A percentile compares a stretch with the other conserved stretches of the same genome.
Conservation (phyloP, 2,329 filamentous ascomycete species). For the Geosmithia morbida region DNA sequence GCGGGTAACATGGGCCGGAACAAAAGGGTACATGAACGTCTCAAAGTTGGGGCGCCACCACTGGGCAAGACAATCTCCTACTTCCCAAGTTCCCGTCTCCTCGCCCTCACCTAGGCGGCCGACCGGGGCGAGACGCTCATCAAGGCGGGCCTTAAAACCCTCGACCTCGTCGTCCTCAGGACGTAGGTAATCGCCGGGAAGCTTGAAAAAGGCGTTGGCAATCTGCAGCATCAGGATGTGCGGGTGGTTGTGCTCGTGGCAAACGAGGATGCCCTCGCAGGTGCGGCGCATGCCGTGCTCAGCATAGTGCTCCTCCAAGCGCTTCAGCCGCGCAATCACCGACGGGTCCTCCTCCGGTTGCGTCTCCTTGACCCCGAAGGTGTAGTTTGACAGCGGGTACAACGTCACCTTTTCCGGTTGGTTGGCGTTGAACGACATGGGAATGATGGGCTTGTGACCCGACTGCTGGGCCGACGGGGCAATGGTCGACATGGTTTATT, state of each 20-base stretch:
- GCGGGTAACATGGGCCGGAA: conserved; percentile 86
- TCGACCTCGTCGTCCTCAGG: conserved; percentile 82
- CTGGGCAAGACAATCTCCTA: conserved; percentile 88
- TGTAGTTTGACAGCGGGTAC: conserved; percentile 95
- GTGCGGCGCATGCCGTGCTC: conserved; percentile 92
- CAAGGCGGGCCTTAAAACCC: conserved; percentile 87
- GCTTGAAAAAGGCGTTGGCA: conserved; percentile 97
- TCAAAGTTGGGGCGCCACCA: conserved; percentile 99
- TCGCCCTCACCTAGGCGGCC: conserved; percentile 74
- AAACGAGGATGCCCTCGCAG: conserved; percentile 92
- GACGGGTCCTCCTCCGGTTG: conserved; percentile 97
- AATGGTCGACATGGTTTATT: conserved; percentile 63
- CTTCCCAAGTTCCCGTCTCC: conserved; percentile 76
- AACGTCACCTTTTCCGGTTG: conserved; percentile 83
- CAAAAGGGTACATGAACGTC: conserved; percentile 99
- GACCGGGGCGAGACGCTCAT: conserved; percentile 88
- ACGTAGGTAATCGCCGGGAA: conserved; percentile 88
- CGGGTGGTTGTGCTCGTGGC: conserved; percentile 97
- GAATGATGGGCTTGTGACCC: conserved; percentile 62
- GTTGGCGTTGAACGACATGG: conserved; percentile 73
- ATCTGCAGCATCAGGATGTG: conserved; percentile 99
- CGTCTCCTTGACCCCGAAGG: conserved; percentile 95
- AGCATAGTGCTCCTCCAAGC: conserved; percentile 89
- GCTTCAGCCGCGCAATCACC: conserved; percentile 79
- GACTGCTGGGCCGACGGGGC: conserved; percentile 64